These are phyloP conservation scores for Phyllosticta citriasiana DNA, from an alignment of 2,329 filamentous ascomycete genomes.

Conservation along the genomic window DNA sequence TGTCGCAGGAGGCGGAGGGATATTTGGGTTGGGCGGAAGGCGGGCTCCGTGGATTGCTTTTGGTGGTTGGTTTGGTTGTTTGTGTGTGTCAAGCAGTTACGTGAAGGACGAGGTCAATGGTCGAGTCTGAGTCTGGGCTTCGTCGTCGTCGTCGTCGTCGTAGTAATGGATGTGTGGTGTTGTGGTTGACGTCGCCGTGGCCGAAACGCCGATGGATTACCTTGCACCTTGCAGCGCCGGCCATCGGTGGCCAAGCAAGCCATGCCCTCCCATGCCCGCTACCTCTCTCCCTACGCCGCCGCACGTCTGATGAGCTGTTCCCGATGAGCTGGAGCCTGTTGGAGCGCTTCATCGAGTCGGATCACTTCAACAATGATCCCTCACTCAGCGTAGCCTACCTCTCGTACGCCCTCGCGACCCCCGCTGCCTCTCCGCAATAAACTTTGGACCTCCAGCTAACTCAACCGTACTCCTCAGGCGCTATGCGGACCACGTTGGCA, in stretches of 20 bases:
- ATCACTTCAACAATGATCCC: slow-evolving; percentile 86
- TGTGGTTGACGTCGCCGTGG: too few species aligned
- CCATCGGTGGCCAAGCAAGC: not conserved
- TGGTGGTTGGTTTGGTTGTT: too few species aligned
- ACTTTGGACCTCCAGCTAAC: slow-evolving; percentile 10
- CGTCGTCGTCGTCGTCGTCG: too few species aligned
- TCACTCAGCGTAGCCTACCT: slow-evolving; percentile 83
- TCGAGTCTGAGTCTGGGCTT: too few species aligned
- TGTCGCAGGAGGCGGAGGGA: too few species aligned
- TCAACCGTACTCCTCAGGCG: slow-evolving; percentile 44
- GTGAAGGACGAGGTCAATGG: too few species aligned
- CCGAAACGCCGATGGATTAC: too few species aligned
- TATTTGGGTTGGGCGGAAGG: too few species aligned
- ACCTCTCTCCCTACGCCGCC: not conserved
- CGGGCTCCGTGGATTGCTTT: too few species aligned
- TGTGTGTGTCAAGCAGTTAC: too few species aligned
- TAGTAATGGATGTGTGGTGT: too few species aligned
- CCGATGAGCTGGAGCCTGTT: slow-evolving; percentile 66
- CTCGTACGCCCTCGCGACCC: slow-evolving; percentile 51
- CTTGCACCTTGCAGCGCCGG: slow-evolving; percentile 5
- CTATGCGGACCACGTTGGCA: slow-evolving; percentile 82
- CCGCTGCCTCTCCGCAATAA: slow-evolving; percentile 13
- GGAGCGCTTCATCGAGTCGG: slow-evolving; percentile 83
- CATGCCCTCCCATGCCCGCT: slow-evolving; percentile 1
- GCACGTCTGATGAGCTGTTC: slow-evolving; percentile 9